These are phyloP conservation scores for Neurospora sublineolata DNA, from an alignment of 495 filamentous ascomycete species.

Conservation along the genomic window DNA sequence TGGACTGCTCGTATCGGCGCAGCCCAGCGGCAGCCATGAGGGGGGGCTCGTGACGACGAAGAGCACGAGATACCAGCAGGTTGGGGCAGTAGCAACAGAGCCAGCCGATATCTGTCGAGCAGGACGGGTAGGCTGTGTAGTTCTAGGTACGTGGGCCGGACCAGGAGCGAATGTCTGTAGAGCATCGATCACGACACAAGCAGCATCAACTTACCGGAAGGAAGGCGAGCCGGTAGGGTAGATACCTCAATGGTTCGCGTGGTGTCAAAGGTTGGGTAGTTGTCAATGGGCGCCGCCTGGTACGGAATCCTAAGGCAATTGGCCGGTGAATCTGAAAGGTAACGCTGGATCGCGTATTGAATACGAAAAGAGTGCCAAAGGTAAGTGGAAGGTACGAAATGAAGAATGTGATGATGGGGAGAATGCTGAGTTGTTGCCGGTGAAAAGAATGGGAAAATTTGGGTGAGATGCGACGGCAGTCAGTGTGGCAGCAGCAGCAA, in stretches of 20 bases:
- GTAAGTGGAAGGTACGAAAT: conserved; percentile 16
- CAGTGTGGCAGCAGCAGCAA: neutral
- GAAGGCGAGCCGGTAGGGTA: conserved; percentile 6
- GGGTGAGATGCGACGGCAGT: conserved; percentile 16
- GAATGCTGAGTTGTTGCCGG: conserved; percentile 18
- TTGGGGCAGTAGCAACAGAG: neutral
- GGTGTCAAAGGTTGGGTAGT: neutral
- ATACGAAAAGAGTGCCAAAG: conserved; percentile 25
- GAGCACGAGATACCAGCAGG: neutral
- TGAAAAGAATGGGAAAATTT: conserved; percentile 23
- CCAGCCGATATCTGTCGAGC: neutral
- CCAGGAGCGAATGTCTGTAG: neutral
- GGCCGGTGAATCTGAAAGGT: conserved; percentile 13
- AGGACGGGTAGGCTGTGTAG: conserved; percentile 3
- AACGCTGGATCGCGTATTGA: conserved; percentile 24
- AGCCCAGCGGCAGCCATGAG: neutral
- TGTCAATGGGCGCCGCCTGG: conserved; percentile 11
- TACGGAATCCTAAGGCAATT: conserved; percentile 10
- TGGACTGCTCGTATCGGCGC: neutral
- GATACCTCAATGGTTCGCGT: conserved; percentile 11
- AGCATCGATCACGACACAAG: neutral
- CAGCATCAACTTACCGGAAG: conserved; percentile 15
- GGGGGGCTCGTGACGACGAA: neutral
- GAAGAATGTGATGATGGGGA: conserved; percentile 11
- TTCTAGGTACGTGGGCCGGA: conserved; percentile 1